These are phyloP conservation scores for Penicillium canariense DNA, from an alignment of 495 filamentous ascomycete species.

Conservation along the genomic window DNA sequence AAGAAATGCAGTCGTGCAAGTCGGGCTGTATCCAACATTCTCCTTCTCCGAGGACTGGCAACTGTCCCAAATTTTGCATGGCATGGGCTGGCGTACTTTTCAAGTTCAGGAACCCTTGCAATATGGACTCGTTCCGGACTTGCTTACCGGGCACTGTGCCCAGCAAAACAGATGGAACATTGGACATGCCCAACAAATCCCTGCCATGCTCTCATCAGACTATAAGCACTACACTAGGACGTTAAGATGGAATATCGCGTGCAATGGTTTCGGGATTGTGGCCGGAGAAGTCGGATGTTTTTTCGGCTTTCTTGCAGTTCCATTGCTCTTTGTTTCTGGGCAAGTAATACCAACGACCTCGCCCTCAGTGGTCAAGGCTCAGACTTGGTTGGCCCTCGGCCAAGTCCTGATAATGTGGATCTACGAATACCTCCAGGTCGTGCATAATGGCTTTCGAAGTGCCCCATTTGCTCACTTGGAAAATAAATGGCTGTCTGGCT, in stretches of 20 bases:
- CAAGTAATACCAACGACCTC: slow-evolving; percentile 16
- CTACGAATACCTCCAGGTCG: slow-evolving; percentile 26
- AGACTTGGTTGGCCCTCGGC: slow-evolving; percentile 18
- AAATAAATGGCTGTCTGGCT: slow-evolving; percentile 35
- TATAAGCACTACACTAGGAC: slow-evolving; percentile 13
- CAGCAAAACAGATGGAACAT: slow-evolving; percentile 50
- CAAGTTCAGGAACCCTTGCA: slow-evolving; percentile 51
- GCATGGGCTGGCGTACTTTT: slow-evolving; percentile 41
- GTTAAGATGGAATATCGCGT: slow-evolving; percentile 28
- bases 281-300: slow-evolving; percentile 17
- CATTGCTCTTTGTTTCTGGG: slow-evolving; percentile 20
- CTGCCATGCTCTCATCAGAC: slow-evolving; percentile 14
- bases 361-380: slow-evolving; percentile 4
- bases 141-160: slow-evolving; percentile 46
- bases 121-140: slow-evolving; percentile 50
- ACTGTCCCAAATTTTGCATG: slow-evolving; percentile 45
- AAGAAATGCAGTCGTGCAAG: slow-evolving; percentile 40
- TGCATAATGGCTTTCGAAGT: slow-evolving; percentile 17
- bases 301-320: slow-evolving; percentile 23
- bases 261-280: slow-evolving; percentile 27
- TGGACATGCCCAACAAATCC: slow-evolving; percentile 36
- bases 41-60: slow-evolving; percentile 52
- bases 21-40: slow-evolving; percentile 49
- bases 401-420: slow-evolving; percentile 26
- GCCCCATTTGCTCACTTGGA: slow-evolving; percentile 31